phyloP scores from a whole-genome alignment of 805 yeast genomes.

The Suhomyces sp. region DNA sequence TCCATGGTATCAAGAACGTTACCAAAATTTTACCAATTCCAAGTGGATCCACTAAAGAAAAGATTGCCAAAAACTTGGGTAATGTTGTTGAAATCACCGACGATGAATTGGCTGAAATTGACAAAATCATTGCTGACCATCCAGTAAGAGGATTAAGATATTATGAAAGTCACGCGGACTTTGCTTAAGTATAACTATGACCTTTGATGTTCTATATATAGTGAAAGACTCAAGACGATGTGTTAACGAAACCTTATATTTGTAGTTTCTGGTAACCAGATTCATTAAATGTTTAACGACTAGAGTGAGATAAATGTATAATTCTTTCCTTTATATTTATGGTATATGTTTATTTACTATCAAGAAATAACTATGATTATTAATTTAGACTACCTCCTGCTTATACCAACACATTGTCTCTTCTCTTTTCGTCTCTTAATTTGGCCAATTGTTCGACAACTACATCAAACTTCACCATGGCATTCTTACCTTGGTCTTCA shows the following conservation, averaged over 20 bases:
- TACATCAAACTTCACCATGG: constrained; percentile 67
- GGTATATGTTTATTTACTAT: too few species aligned
- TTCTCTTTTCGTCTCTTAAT: constrained; percentile 73
- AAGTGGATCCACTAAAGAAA: constrained; percentile 59
- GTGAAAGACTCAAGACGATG: too few species aligned
- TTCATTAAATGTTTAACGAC: too few species aligned
- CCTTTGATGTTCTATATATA: too few species aligned
- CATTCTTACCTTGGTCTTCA: constrained; percentile 91
- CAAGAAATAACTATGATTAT: too few species aligned
- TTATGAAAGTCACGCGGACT: constrained; percentile 21
- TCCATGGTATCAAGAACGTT: constrained; percentile 39
- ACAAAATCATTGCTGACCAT: constrained; percentile 41
- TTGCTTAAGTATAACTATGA: too few species aligned
- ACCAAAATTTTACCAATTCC: constrained; percentile 78
- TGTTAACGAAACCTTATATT: too few species aligned
- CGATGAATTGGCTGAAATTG: constrained; percentile 56
- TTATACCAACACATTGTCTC: constrained; percentile 50
- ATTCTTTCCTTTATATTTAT: too few species aligned
- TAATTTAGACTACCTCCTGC: neutral
- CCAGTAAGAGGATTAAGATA: constrained; percentile 60
- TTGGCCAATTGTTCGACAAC: constrained; percentile 67
- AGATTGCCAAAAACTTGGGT: constrained; percentile 61
- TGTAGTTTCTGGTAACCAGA: too few species aligned
- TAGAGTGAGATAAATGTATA: too few species aligned
- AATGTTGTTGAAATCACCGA: constrained; percentile 47